These are phyloP conservation scores for Mrakia gelida DNA, from an alignment of 768 basidiomycete genomes.

Conservation along the genomic window DNA sequence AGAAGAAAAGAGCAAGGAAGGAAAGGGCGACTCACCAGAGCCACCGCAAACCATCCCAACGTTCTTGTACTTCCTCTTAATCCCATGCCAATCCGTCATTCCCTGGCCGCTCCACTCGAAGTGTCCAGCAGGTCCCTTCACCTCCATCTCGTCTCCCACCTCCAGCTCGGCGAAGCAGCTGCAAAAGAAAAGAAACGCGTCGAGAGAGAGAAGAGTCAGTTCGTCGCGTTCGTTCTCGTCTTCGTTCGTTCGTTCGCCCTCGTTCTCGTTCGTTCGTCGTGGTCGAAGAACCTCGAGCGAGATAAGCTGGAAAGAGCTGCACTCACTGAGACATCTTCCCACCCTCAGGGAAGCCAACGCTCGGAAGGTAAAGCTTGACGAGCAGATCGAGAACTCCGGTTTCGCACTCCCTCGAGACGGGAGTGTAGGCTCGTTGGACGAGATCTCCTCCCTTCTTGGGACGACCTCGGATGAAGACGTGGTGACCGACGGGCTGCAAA, in stretches of 20 bases:
- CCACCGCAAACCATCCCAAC: slow-evolving; percentile 60
- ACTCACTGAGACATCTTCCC: slow-evolving; percentile 53
- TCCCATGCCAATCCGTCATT: slow-evolving; percentile 46
- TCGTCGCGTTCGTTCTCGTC: too few species aligned
- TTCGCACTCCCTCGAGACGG: slow-evolving; percentile 50
- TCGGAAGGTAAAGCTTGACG: slow-evolving; percentile 46
- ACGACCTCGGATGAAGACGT: slow-evolving; percentile 55
- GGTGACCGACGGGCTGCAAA: slow-evolving; percentile 53
- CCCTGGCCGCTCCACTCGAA: slow-evolving; percentile 55
- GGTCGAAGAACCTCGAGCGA: background rate
- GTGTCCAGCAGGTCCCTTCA: slow-evolving; percentile 60
- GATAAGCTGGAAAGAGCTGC: background rate
- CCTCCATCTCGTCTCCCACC: slow-evolving; percentile 53
- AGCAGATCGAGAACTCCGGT: slow-evolving; percentile 54
- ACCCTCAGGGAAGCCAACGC: slow-evolving; percentile 43
- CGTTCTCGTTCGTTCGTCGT: background rate
- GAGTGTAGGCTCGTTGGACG: slow-evolving; percentile 60
- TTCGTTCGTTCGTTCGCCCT: too few species aligned
- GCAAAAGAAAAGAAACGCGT: background rate
- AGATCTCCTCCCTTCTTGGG: slow-evolving; percentile 49
- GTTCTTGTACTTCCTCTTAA: slow-evolving; percentile 44
- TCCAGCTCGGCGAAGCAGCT: slow-evolving; percentile 50
- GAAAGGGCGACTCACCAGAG: slow-evolving; percentile 47
- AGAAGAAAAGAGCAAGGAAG: background rate
- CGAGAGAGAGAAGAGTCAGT: too few species aligned